These are phyloP conservation scores for Poterioochromonas sp. DNA, from an alignment of 352 stramenopile species.

Conservation along the genomic window DNA sequence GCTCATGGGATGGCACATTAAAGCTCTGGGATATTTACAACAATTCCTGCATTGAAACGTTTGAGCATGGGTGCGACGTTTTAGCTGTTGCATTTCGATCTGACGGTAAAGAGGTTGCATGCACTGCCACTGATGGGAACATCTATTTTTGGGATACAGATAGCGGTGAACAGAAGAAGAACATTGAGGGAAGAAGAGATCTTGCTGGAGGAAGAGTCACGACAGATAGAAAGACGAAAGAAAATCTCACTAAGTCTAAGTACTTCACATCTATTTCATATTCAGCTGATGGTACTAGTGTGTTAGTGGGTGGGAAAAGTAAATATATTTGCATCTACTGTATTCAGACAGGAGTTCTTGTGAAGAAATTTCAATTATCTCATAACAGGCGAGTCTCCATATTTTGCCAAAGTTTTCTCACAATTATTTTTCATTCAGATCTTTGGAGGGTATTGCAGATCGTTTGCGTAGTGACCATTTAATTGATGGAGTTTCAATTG, in stretches of 20 bases:
- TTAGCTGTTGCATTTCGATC: slow-evolving; percentile 88
- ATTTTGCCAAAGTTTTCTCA: not conserved
- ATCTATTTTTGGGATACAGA: slow-evolving; percentile 95
- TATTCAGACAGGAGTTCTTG: slow-evolving; percentile 76
- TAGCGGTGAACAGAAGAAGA: slow-evolving; percentile 79
- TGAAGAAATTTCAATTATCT: slow-evolving; percentile 99
- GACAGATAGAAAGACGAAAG: slow-evolving; percentile 57
- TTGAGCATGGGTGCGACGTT: slow-evolving; percentile 90
- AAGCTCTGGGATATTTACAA: slow-evolving; percentile 98
- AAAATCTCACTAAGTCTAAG: slow-evolving; percentile 78
- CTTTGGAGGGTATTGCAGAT: slow-evolving; percentile 24
- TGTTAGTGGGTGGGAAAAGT: slow-evolving; percentile 90
- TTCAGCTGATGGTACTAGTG: slow-evolving; percentile 89
- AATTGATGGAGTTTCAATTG: slow-evolving; percentile 34
- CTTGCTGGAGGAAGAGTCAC: slow-evolving; percentile 77
- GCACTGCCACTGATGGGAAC: slow-evolving; percentile 85
- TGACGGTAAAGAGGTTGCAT: slow-evolving; percentile 90
- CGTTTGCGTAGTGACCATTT: slow-evolving; percentile 17
- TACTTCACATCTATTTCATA: slow-evolving; percentile 99
- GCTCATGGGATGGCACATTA: slow-evolving; percentile 95
- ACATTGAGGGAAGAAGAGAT: slow-evolving; percentile 92
- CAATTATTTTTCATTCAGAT: not conserved
- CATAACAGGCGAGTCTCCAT: slow-evolving; percentile 61
- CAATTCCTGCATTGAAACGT: slow-evolving; percentile 81
- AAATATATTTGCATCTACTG: slow-evolving; percentile 99